Conservation (phyloP, 345 rosid genomes). For the Eucalyptus microcorys region DNA sequence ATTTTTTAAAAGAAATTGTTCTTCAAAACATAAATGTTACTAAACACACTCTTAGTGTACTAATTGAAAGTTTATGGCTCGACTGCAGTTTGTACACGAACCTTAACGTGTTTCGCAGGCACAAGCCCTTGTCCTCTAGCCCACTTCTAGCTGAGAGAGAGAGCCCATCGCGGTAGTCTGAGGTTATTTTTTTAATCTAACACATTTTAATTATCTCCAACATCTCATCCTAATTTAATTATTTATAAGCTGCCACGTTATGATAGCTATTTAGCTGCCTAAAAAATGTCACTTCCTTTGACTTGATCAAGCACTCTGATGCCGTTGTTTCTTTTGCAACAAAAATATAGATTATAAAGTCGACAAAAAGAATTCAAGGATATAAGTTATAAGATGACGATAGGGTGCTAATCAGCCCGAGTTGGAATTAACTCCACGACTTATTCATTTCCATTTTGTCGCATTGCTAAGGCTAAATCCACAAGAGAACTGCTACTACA, state of each 20-base stretch:
- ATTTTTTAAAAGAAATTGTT: too few relatives aligned
- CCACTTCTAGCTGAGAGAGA: not conserved
- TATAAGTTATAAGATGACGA: not conserved
- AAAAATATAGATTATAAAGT: not conserved
- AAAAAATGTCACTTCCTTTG: not conserved
- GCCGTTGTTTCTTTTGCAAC: not conserved
- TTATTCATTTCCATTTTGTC: not conserved
- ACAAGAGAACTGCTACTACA: not conserved
- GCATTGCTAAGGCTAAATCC: not conserved
- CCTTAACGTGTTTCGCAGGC: not conserved
- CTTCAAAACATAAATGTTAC: accelerated
- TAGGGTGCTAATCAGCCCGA: not conserved
- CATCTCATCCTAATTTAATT: not conserved
- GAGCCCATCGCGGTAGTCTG: not conserved
- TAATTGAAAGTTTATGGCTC: not conserved
- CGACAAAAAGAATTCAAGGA: not conserved
- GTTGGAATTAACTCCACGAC: not conserved
- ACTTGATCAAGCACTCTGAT: not conserved
- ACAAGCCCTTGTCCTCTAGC: not conserved
- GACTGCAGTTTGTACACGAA: not conserved
- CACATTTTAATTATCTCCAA: not conserved
- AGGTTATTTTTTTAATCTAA: not conserved
- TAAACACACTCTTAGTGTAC: not conserved
- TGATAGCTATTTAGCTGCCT: not conserved
- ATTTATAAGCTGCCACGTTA: not conserved